Base-by-base conservation (phyloP, 2,329 filamentous ascomycete genomes). In the Colletotrichum godetiae region DNA sequence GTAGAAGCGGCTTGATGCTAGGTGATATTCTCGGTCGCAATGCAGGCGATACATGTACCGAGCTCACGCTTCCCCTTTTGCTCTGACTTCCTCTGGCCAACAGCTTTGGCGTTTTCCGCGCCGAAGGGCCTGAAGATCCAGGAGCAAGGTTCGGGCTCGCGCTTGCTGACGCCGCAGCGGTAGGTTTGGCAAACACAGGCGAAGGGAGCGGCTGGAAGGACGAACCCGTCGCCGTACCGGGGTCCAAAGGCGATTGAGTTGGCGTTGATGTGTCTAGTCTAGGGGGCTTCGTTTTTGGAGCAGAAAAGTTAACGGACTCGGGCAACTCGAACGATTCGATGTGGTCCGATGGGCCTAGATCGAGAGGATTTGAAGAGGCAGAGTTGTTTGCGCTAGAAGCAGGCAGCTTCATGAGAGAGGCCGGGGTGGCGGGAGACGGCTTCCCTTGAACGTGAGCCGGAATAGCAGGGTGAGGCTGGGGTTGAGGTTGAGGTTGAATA, bases 1-100 rank as follows among this genome's bases (percentile, higher is more conserved):
- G 95, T 59, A 98, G 88, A 27, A 98, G 83, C 11, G 97, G 96
- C 81, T 98, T 97, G 81, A 99, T 98, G 81, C 91, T 97, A 3
- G 96, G 97, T 31, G 95, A 98, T 74, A 98, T 98, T 81, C 91
- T 94, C 2, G 97, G 97, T 33, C 94, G 88, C 46, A 98, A 83
- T 19, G 96, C 95, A 6, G 97, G 96, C 55, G 95, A 98, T 11
- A 93, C 90, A n/a, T 95, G 91, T 7, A 92, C 89, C 2, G 93
- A 94, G 78, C 89, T 90, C 33, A 91, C 86, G 77, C 93, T 95
- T 24, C 88, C 84, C 72, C 94, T 88, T 82, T 95, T 97, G 35
- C 71, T 49, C 79, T 93, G 93, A 74, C 85, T 86, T 29, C 86
- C 85, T 46, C 91, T 88, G 10, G 90, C 86, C 4, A 89, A 87